A percentile compares a stretch with the other conserved stretches of the same genome.
Evolutionary conservation across 352 stramenopile genomes (phyloP).

Genomic region (Pythium phragmiticola): DNA sequence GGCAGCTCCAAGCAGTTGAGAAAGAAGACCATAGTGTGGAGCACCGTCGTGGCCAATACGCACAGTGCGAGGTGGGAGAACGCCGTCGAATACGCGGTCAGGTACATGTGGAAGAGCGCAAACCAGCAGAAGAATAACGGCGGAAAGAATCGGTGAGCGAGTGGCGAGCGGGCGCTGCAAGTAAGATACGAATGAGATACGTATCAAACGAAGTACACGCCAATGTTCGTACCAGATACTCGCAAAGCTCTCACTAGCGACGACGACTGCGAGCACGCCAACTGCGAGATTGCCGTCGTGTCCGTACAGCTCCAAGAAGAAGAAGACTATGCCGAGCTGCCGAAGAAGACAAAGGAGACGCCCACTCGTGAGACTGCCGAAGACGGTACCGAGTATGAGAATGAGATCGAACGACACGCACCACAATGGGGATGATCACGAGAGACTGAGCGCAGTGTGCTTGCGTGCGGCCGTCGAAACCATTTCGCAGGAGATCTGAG

Average conservation of each 20-base stretch:
- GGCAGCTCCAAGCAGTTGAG: slow-evolving; percentile 71
- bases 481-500: slow-evolving; percentile 76
- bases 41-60: slow-evolving; percentile 35
- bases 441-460: slow-evolving; percentile 90
- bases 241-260: slow-evolving; percentile 89
- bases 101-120: slow-evolving; percentile 94
- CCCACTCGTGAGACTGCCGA: no score
- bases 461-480: slow-evolving; percentile 45
- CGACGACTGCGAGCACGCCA: slow-evolving; percentile 85
- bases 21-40: slow-evolving; percentile 70
- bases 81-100: slow-evolving; percentile 92
- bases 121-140: slow-evolving; percentile 93
- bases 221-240: slow-evolving; percentile 62
- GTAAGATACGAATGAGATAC: background rate
- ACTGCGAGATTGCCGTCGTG: slow-evolving; percentile 85
- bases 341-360: background rate
- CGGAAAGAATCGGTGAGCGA: slow-evolving; percentile 85
- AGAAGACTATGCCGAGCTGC: slow-evolving; percentile 94
- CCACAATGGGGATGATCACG: slow-evolving; percentile 93
- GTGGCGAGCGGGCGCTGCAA: slow-evolving; percentile 60
- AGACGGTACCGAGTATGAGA: no score
- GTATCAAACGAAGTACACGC: background rate
- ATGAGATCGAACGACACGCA: slow-evolving; percentile 22
- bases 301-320: slow-evolving; percentile 95
- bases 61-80: slow-evolving; percentile 90